Evolutionary conservation across 331 rosid species (phyloP).

Genomic region (Rhamnella rubrinervis): DNA sequence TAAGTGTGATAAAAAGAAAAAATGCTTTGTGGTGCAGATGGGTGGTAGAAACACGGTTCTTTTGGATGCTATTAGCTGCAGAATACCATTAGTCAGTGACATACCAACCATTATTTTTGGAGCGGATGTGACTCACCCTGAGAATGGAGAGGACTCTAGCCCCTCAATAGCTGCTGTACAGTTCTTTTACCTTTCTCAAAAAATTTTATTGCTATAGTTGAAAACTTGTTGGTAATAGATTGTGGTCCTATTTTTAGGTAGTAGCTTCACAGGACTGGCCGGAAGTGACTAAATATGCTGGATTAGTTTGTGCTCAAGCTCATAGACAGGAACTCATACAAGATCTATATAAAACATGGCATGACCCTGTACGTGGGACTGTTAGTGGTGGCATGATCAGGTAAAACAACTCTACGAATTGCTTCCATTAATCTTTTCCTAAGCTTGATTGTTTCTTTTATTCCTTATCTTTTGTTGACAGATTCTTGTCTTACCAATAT

Average conservation of each 20-base stretch:
- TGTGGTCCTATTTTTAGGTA: conserved; percentile 55
- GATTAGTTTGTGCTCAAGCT: conserved; percentile 93
- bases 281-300: conserved; percentile 93
- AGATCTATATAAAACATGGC: conserved; percentile 93
- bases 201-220: conserved; percentile 7
- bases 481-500: background rate
- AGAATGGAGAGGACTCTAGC: conserved; percentile 91
- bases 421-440: background rate
- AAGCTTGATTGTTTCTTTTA: background rate
- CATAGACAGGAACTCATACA: conserved; percentile 96
- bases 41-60: conserved; percentile 98
- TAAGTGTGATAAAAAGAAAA: too few species aligned
- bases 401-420: conserved; percentile 36
- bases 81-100: conserved; percentile 90
- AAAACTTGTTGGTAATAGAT: conserved; percentile 31
- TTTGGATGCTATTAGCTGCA: conserved; percentile 88
- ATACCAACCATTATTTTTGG: conserved; percentile 94
- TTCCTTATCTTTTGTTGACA: background rate
- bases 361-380: conserved; percentile 85
- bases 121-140: conserved; percentile 98
- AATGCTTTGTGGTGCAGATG: conserved; percentile 53
- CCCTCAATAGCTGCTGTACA: conserved; percentile 93
- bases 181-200: conserved; percentile 6
- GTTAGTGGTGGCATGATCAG: conserved; percentile 96
- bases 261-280: conserved; percentile 99